These are phyloP conservation scores for Pseudogymnoascus sp. DNA, from an alignment of 2,329 filamentous ascomycete genomes.

Conservation along the genomic window DNA sequence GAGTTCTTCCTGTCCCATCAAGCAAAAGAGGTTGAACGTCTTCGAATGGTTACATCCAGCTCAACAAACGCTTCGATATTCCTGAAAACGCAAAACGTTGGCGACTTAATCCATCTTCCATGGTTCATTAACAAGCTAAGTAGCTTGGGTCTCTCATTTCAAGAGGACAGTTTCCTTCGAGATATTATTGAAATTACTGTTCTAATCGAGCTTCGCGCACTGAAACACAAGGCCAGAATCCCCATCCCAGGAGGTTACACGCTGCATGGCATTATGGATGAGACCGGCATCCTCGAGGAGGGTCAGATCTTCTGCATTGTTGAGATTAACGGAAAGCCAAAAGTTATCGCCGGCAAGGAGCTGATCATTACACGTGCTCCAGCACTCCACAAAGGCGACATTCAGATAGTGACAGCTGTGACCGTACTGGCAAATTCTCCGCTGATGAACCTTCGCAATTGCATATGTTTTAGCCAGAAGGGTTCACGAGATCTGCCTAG, in stretches of 20 bases:
- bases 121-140: slow-evolving; percentile 54
- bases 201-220: slow-evolving; percentile 60
- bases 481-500: slow-evolving; percentile 70
- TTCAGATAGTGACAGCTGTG: slow-evolving; percentile 36
- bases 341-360: neutral
- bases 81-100: slow-evolving; percentile 54
- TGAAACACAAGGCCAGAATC: slow-evolving; percentile 67
- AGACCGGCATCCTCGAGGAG: neutral
- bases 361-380: neutral
- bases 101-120: slow-evolving; percentile 51
- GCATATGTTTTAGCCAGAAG: slow-evolving; percentile 67
- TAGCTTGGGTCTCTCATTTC: slow-evolving; percentile 55
- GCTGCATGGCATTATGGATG: neutral
- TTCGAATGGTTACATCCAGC: slow-evolving; percentile 52
- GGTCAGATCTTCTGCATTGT: neutral
- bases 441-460: slow-evolving; percentile 58
- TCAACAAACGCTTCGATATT: slow-evolving; percentile 59
- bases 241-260: neutral
- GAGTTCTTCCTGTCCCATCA: slow-evolving; percentile 60
- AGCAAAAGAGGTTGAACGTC: slow-evolving; percentile 48
- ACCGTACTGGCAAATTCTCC: slow-evolving; percentile 54
- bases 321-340: neutral
- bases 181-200: slow-evolving; percentile 62
- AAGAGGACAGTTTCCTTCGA: slow-evolving; percentile 61
- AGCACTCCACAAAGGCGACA: neutral